A percentile compares a stretch with the other conserved stretches of the same genome.
Evolutionary conservation across 2,329 filamentous ascomycete genomes (phyloP).

Genomic region (Claviceps pusilla): DNA sequence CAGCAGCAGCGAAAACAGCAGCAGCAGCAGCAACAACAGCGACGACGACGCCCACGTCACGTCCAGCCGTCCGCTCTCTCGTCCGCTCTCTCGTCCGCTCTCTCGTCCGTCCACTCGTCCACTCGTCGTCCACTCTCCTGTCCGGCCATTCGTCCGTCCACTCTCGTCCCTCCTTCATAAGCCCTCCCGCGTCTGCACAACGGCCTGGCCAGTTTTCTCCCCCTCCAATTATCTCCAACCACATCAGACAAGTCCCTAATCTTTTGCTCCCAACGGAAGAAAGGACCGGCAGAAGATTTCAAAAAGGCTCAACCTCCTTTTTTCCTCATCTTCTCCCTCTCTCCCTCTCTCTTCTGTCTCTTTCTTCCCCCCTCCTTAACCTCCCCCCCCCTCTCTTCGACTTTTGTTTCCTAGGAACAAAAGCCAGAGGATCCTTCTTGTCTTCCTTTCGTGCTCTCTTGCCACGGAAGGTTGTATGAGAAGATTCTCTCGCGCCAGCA

Average conservation of each 20-base stretch:
- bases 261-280: conserved; percentile 9
- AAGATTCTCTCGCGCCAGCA: conserved; percentile 48
- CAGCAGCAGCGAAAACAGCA: conserved; percentile 1
- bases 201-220: conserved; percentile 14
- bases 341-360: conserved; percentile 9
- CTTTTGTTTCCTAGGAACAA: conserved; percentile 43
- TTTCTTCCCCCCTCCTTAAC: too few relatives aligned
- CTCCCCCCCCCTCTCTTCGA: conserved; percentile 24
- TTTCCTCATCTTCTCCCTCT: conserved; percentile 16
- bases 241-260: conserved; percentile 13
- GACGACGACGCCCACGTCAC: not conserved
- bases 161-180: conserved; percentile 24
- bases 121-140: not conserved
- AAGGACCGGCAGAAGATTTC: conserved; percentile 20
- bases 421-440: conserved; percentile 53
- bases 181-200: conserved; percentile 19
- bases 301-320: conserved; percentile 19
- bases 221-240: conserved; percentile 25
- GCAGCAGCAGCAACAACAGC: too few relatives aligned
- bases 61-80: not conserved
- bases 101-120: not conserved
- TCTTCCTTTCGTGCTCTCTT: conserved; percentile 49
- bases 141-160: conserved; percentile 4
- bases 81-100: not conserved
- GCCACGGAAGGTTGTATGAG: conserved; percentile 47